These are phyloP conservation scores for Umbelopsis vinacea DNA, from an alignment of 192 early-diverging fungal species.

Conservation along the genomic window DNA sequence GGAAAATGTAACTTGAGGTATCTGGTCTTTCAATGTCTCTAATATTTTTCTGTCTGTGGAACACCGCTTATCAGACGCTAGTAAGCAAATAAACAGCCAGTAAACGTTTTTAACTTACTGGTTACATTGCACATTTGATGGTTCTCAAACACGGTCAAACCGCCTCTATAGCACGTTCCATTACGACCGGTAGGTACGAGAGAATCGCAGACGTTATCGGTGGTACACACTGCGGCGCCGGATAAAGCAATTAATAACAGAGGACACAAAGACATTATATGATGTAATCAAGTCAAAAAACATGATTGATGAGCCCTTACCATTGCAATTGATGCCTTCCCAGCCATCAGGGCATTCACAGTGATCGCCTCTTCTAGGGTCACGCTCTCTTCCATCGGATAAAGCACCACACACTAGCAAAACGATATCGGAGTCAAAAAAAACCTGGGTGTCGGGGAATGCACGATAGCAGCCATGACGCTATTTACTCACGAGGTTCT, in stretches of 20 bases:
- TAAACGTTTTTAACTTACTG: slow-evolving; percentile 48
- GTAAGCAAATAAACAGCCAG: not conserved
- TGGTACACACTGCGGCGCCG: slow-evolving; percentile 55
- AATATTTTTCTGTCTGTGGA: slow-evolving; percentile 59
- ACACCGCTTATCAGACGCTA: not conserved
- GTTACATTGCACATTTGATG: slow-evolving; percentile 77
- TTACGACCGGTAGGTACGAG: slow-evolving; percentile 70
- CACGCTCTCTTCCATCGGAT: slow-evolving; percentile 64
- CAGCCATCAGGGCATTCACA: slow-evolving; percentile 87
- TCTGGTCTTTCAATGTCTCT: slow-evolving; percentile 60
- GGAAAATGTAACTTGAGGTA: slow-evolving; percentile 78
- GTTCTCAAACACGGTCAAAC: slow-evolving; percentile 68
- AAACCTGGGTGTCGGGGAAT: not conserved
- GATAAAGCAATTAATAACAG: not conserved
- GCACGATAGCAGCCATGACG: not conserved
- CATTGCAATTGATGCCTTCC: slow-evolving; percentile 95
- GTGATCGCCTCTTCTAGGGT: slow-evolving; percentile 52
- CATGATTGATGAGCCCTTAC: slow-evolving; percentile 35
- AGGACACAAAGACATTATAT: not conserved
- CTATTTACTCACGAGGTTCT: slow-evolving; percentile 58
- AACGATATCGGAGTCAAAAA: not conserved
- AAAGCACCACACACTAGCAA: slow-evolving; percentile 73
- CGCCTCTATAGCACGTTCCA: slow-evolving; percentile 79
- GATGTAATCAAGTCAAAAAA: not conserved
- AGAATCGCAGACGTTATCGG: slow-evolving; percentile 66